Evolutionary conservation across 495 filamentous ascomycete species (phyloP), one percentile per base, ranked within the genome.

Genomic region (Aspergillus mulundensis): DNA sequence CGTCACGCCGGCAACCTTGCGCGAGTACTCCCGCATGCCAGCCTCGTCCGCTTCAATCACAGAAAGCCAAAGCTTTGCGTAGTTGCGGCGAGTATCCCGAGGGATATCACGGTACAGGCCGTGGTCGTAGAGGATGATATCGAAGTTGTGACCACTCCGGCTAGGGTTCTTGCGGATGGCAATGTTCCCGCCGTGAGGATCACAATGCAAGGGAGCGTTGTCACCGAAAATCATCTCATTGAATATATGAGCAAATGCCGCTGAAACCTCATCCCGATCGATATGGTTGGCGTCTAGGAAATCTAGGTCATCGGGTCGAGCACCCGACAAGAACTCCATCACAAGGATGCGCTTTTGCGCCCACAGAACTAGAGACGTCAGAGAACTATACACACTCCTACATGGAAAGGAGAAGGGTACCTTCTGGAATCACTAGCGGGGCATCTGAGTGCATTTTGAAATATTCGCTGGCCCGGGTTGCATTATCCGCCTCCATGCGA

Each of bases 221-320:
- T 86, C 84, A 25, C 94, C 93, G 62, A 99, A 99, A 55, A 99
- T 96, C 95, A 99, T 99, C 68, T 96, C 92, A 75, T 99, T 99
- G 80, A 99, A 99, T 53, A 97, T 92, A 45, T 86, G 84, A 2
- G 93, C 87, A 5, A 99, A 73, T 0, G 93, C 87, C 0, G 95
- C 94, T 7, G 92, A 95, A 21, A 99, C 95, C 72, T 99, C 95
- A 70, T 96, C 95, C 10, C 95, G 86, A 69, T 93, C 87, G 66
- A 99, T 97, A 50, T 81, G 78, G 69, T 94, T 88, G 8, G 81
- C 73, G 70, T 97, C 95, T 3, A 97, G 76, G 69, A 84, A 97
- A 8, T 78, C 82, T 3, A 97, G 83, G 66, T 99, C 91, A 65
- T 99, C 95, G 12, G 90, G 87, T 41, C 95, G 89, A 58, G 82